Base-by-base conservation (phyloP, 164 flowering plant species). In the Aristolochia californica region DNA sequence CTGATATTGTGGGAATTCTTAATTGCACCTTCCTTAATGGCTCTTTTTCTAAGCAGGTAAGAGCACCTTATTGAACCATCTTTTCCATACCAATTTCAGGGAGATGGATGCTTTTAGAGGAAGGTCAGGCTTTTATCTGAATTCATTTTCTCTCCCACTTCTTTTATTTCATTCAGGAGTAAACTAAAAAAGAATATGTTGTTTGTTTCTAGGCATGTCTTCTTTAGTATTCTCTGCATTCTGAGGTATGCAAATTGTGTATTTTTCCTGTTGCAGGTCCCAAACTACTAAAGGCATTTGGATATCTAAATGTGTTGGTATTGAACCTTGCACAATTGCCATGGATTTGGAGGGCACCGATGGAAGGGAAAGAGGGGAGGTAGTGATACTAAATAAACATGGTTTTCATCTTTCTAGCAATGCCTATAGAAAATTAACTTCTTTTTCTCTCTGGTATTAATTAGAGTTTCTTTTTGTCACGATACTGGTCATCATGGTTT, bases 281-380 rank as follows among this genome's bases (percentile, higher is more conserved):
- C 84, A 82, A 67, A 82, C 86, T 20, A 84, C 91, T 16, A 82
- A 79, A 63, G 87, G 91, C 1, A 75, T 84, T 43, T 84, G 87
- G 91, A 71, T 84, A 22, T 87, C 87, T 15, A 77, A 70, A 55
- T 78, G 83, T 68, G 68, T 66, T 62, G 85, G 83, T 43, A 77
- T 82, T 52, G 80, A 80, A 53, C 87, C 91, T 57, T 69, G 66
- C 57, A 84, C 91, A 13, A 57, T 84, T 70, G 91, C 66, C 57
- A 78, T 84, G 85, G 91, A 84, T 69, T 76, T 84, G 72, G 91
- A 80, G 74, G 87, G 87, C 40, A 80, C 81, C 24, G 91, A 84
- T 70, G 87, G 90, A 22, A 74, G 87, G 61, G 87, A 84, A 68
- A 68, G 90, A 66, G 87, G 91, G 48, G 85, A 84, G 87, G 91